A percentile compares a stretch with the other conserved stretches of the same genome.
Conservation (phyloP, 495 filamentous ascomycete species). For the Penicillium soppii region DNA sequence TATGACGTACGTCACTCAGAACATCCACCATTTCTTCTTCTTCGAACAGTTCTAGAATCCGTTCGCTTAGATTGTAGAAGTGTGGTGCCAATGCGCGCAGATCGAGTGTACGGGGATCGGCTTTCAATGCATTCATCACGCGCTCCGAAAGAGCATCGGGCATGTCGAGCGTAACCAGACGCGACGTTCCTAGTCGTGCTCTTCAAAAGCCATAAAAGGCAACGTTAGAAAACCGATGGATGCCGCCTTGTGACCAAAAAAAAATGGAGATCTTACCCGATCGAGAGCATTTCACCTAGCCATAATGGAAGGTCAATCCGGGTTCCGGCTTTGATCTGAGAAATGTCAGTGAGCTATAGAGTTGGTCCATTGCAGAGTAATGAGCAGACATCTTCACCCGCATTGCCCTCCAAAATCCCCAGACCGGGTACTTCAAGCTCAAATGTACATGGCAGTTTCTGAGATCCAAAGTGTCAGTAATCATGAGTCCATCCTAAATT, state of each 20-base stretch:
- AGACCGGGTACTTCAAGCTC: constrained; percentile 83
- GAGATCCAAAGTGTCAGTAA: constrained; percentile 16
- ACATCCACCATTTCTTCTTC: constrained; percentile 85
- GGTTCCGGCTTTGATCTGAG: constrained; percentile 73
- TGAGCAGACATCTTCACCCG: constrained; percentile 56
- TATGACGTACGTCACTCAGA: constrained; percentile 58
- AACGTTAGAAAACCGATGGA: not conserved
- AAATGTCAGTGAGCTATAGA: constrained; percentile 7
- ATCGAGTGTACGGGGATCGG: constrained; percentile 83
- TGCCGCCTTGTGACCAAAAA: not conserved
- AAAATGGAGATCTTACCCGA: constrained; percentile 52
- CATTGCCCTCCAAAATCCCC: constrained; percentile 82
- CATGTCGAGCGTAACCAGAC: constrained; percentile 78
- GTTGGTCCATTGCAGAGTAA: not conserved
- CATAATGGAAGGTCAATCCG: constrained; percentile 84
- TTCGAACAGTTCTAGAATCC: constrained; percentile 87
- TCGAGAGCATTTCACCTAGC: constrained; percentile 95
- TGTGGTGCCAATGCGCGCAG: constrained; percentile 77
- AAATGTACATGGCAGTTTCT: constrained; percentile 97
- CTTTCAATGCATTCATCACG: constrained; percentile 87
- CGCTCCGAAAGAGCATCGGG: constrained; percentile 74
- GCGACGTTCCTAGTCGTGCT: constrained; percentile 53
- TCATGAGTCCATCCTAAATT: not conserved
- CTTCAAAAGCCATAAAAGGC: constrained; percentile 16
- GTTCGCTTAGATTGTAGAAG: constrained; percentile 80